These are phyloP conservation scores for Atkinsonella hypoxylon DNA, from an alignment of 2,329 filamentous ascomycete genomes.

Conservation along the genomic window DNA sequence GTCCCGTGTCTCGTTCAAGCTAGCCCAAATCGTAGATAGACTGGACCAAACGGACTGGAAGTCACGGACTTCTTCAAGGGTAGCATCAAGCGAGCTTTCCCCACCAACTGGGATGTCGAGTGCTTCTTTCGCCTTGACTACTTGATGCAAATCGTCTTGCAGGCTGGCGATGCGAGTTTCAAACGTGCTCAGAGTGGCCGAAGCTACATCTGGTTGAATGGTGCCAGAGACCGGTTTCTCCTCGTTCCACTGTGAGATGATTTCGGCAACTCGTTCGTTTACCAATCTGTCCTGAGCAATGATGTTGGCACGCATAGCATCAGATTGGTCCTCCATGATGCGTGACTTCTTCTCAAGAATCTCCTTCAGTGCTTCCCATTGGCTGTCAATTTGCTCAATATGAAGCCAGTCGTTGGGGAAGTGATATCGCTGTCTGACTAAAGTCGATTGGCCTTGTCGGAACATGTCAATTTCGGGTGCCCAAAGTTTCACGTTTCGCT, in stretches of 20 bases:
- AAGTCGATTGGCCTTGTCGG: slow-evolving; percentile 84
- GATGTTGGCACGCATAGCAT: slow-evolving; percentile 91
- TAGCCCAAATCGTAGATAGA: slow-evolving; percentile 92
- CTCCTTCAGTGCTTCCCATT: slow-evolving; percentile 90
- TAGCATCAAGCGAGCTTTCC: slow-evolving; percentile 70
- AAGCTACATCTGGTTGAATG: slow-evolving; percentile 81
- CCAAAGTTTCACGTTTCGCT: slow-evolving; percentile 87
- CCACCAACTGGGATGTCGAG: slow-evolving; percentile 73
- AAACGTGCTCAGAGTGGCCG: slow-evolving; percentile 68
- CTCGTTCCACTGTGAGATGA: slow-evolving; percentile 81
- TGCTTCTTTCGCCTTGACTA: slow-evolving; percentile 92
- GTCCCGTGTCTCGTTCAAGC: slow-evolving; percentile 84
- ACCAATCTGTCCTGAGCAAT: slow-evolving; percentile 86
- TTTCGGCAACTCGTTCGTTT: slow-evolving; percentile 74
- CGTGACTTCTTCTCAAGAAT: slow-evolving; percentile 85
- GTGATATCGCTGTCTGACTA: slow-evolving; percentile 85
- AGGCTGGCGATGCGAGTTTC: slow-evolving; percentile 76
- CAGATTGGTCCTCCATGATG: slow-evolving; percentile 91
- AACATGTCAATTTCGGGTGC: slow-evolving; percentile 94
- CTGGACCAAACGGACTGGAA: slow-evolving; percentile 98
- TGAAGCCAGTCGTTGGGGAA: slow-evolving; percentile 90
- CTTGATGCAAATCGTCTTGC: slow-evolving; percentile 81
- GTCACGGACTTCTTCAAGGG: slow-evolving; percentile 92
- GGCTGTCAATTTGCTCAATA: slow-evolving; percentile 90
- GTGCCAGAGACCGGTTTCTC: slow-evolving; percentile 95